Evolutionary conservation across 2,329 filamentous ascomycete species (phyloP).

Genomic region (Exophiala aquamarina): DNA sequence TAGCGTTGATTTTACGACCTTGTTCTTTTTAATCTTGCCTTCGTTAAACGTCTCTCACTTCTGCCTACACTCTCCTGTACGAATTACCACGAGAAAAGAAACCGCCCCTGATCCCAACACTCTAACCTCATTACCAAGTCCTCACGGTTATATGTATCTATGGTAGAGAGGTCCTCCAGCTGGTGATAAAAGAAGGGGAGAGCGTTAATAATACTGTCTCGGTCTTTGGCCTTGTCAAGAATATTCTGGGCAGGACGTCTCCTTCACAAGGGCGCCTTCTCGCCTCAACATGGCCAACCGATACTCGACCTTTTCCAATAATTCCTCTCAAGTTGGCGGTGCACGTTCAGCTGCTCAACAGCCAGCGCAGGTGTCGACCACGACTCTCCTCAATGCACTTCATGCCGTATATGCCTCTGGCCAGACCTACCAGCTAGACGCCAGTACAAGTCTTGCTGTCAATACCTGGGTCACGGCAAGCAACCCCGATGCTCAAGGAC

Average conservation of each 20-base stretch:
- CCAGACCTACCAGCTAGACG: conserved; percentile 82
- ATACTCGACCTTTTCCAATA: conserved; percentile 61
- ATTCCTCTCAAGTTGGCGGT: conserved; percentile 60
- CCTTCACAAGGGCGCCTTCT: conserved; percentile 19
- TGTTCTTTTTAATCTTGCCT: conserved; percentile 2
- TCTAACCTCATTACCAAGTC: not conserved
- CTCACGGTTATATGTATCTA: no score
- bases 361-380: conserved; percentile 82
- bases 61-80: no score
- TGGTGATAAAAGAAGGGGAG: no score
- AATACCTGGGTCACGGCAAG: conserved; percentile 91
- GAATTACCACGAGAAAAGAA: no score
- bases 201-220: no score
- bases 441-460: conserved; percentile 85
- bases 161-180: no score
- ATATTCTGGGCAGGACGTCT: conserved; percentile 8
- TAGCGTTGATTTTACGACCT: not conserved
- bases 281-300: conserved; percentile 56
- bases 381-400: conserved; percentile 85
- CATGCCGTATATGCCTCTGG: conserved; percentile 84
- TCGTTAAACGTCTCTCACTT: no score
- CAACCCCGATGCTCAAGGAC: conserved; percentile 67
- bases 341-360: conserved; percentile 62
- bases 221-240: not conserved
- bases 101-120: not conserved